Evolutionary conservation across 495 filamentous ascomycete species (phyloP).

Genomic region (Cairneyella variabilis): DNA sequence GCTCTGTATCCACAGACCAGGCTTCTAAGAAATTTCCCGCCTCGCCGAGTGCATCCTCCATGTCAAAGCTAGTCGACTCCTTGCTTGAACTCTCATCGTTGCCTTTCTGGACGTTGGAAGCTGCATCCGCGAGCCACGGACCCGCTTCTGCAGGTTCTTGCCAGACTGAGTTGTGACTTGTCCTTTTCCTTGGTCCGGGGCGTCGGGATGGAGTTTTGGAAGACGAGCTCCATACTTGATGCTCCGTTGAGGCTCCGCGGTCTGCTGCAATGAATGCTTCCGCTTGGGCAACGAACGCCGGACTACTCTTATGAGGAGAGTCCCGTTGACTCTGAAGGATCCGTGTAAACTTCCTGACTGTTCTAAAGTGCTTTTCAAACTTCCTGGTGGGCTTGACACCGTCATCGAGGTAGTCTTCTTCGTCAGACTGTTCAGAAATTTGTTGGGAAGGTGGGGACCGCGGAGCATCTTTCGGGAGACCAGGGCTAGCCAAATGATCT

Average conservation of each 20-base stretch:
- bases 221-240: neutral
- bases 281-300: conserved; percentile 20
- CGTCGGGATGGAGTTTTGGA: neutral
- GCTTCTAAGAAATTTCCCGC: conserved; percentile 19
- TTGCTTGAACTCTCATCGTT: neutral
- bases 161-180: neutral
- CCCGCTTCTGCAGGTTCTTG: neutral
- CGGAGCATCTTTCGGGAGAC: neutral
- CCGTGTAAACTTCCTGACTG: conserved; percentile 7
- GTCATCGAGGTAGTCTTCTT: neutral
- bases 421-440: conserved; percentile 9
- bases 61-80: conserved; percentile 8
- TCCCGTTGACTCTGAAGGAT: conserved; percentile 4
- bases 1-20: conserved; percentile 24
- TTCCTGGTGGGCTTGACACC: neutral
- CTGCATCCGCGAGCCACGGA: neutral
- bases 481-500: neutral
- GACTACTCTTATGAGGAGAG: conserved; percentile 18
- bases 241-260: conserved; percentile 1
- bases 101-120: neutral
- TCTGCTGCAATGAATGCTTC: conserved; percentile 28
- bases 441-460: conserved; percentile 13
- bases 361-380: conserved; percentile 1
- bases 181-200: neutral
- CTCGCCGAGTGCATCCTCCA: conserved; percentile 16